Base-by-base conservation (phyloP, 1,139 yeast species). In the Arxiozyma telluris region DNA sequence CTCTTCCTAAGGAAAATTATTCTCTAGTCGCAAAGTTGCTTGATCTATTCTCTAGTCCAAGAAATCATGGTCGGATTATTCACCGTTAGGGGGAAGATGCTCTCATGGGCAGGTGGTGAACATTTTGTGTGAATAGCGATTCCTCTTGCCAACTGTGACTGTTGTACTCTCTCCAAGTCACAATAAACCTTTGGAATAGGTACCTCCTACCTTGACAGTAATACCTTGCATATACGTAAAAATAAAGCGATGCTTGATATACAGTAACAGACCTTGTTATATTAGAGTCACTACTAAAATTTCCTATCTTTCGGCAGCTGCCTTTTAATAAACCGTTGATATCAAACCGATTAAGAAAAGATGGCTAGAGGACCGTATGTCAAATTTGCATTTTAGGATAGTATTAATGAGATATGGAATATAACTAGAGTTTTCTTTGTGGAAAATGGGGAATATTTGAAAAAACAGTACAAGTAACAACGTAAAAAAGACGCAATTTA, bases 311-410 rank as follows among this genome's bases (percentile, higher is more conserved):
- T 34, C 8, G 39, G 3, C n/a, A 34, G 4, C n/a, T 15, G n/a
- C 39, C n/a, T 23, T 23, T 4, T 34, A 34, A 15, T 43, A 38
- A 15, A 34, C 49, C 38, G 21, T 46, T 34, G 49, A 46, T 46
- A 46, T 38, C 49, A 22, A 46, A 46, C 27, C 49, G 43, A 41
- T 47, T 48, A 47, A 66, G 60, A 56, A 73, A 84, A 79, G 78
- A 87, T 87, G 95, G 94, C 90, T 81, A 85, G 95, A 86, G 95
- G 95, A 86, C 95, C 93, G 87, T 83, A 82, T 78, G 88, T 83
- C 64, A 25, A 23, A 46, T 21, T 30, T 44, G 30, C 2, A n/a
- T 12, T 25, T n/a, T 21, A 8, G 25, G n/a, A 15, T 20, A 22
- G 3, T 2, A 21, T 43, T 9, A 43, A 22, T 23, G 39, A 34